Percentiles rank a stretch among this genome's conserved stretches.
Conservation (phyloP, 495 filamentous ascomycete genomes). For the Hypoxylon fuscum region DNA sequence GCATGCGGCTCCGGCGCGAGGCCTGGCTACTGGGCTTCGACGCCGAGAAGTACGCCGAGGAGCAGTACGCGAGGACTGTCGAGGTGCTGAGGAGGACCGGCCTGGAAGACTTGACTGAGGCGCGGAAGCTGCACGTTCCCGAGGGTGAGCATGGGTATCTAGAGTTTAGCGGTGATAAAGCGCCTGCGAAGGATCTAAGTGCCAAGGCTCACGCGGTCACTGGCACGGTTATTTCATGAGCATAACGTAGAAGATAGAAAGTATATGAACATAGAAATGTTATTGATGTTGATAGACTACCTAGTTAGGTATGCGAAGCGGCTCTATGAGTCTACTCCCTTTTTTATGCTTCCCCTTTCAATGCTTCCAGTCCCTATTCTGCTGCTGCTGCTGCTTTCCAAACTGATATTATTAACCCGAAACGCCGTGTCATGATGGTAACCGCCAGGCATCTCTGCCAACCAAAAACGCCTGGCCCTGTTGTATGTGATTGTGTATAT, state of each 20-base stretch:
- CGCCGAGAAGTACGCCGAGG: constrained; percentile 64
- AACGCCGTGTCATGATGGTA: constrained; percentile 34
- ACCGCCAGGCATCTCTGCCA: constrained; percentile 8
- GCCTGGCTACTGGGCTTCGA: constrained; percentile 71
- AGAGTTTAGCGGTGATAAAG: constrained; percentile 26
- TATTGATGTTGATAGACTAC: constrained; percentile 2
- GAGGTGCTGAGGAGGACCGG: constrained; percentile 29
- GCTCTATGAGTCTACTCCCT: background rate
- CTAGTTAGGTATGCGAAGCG: too few species aligned
- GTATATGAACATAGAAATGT: constrained; percentile 17
- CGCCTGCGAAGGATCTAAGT: constrained; percentile 1
- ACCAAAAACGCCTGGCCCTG: constrained; percentile 26
- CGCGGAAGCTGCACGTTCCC: constrained; percentile 33
- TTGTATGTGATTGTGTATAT: constrained; percentile 2
- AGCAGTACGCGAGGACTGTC: constrained; percentile 35
- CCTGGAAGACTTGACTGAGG: constrained; percentile 22
- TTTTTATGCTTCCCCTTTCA: background rate
- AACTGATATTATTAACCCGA: constrained; percentile 19
- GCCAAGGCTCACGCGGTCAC: constrained; percentile 19
- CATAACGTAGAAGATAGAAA: too few species aligned
- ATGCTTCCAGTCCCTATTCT: background rate
- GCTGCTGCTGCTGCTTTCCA: constrained; percentile 5
- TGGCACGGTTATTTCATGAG: constrained; percentile 25
- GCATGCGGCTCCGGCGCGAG: constrained; percentile 62
- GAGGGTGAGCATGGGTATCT: constrained; percentile 35